Conservation (phyloP, 768 basidiomycete genomes). For the Chalciporus piperatus region DNA sequence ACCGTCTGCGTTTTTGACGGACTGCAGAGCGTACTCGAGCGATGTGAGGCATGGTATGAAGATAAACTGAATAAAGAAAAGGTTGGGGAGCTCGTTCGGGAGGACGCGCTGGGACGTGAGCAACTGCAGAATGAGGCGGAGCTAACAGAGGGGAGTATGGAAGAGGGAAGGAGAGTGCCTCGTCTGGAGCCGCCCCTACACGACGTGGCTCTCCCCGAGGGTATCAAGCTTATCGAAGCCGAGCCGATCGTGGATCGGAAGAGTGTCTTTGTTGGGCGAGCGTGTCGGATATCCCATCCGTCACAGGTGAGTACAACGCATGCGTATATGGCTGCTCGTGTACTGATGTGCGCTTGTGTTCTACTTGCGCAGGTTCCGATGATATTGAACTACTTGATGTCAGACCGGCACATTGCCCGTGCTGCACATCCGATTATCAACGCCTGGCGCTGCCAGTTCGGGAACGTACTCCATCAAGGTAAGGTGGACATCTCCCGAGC, state of each 20-base stretch:
- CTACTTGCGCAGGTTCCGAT: constrained; percentile 54
- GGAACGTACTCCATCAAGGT: constrained; percentile 74
- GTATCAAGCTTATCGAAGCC: constrained; percentile 63
- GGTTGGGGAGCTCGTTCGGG: constrained; percentile 53
- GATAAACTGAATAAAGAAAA: constrained; percentile 58
- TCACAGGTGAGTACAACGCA: constrained; percentile 50
- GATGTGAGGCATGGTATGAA: constrained; percentile 67
- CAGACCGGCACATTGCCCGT: constrained; percentile 69
- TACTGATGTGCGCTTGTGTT: neutral
- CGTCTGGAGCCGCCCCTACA: constrained; percentile 2
- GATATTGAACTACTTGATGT: constrained; percentile 63
- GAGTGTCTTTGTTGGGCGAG: constrained; percentile 82
- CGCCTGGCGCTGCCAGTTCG: constrained; percentile 76
- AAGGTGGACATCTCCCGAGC: constrained; percentile 7
- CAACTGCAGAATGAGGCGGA: constrained; percentile 8
- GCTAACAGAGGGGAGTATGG: constrained; percentile 3
- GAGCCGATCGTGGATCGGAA: constrained; percentile 86
- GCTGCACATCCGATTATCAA: constrained; percentile 80
- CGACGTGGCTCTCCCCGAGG: constrained; percentile 46
- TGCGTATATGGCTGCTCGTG: neutral
- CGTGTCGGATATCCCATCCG: constrained; percentile 75
- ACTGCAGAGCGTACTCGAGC: constrained; percentile 69
- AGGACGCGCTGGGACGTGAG: constrained; percentile 40
- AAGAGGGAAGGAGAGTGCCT: constrained; percentile 1
- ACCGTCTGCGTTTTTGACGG: constrained; percentile 87